phyloP scores from a whole-genome alignment of 139 green algal species.

The Nannochloris sp. region DNA sequence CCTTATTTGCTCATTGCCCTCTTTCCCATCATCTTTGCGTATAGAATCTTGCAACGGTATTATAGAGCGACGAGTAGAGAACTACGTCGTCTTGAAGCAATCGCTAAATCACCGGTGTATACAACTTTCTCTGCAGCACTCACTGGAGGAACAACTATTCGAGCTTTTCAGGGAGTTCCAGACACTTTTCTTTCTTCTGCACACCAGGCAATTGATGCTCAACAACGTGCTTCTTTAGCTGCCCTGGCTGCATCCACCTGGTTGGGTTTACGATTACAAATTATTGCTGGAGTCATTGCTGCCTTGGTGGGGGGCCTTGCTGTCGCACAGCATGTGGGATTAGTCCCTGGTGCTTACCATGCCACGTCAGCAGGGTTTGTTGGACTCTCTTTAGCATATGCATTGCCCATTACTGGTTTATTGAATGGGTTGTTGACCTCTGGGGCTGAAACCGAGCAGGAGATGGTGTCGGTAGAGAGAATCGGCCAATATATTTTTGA shows the following conservation, averaged over 20 bases:
- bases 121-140: constrained; percentile 46
- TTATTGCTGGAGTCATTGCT: constrained; percentile 62
- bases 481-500: constrained; percentile 37
- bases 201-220: constrained; percentile 12
- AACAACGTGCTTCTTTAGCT: constrained; percentile 39
- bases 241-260: constrained; percentile 43
- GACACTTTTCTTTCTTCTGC: constrained; percentile 24
- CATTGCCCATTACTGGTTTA: constrained; percentile 66
- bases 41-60: constrained; percentile 48
- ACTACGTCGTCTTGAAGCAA: constrained; percentile 59
- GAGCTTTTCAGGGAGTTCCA: constrained; percentile 46
- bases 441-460: constrained; percentile 65
- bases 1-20: constrained; percentile 51
- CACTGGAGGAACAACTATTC: constrained; percentile 36
- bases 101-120: constrained; percentile 64
- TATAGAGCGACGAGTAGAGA: constrained; percentile 58
- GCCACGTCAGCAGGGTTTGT: constrained; percentile 37
- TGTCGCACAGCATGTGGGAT: constrained; percentile 10
- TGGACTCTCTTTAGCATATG: constrained; percentile 69
- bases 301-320: constrained; percentile 43
- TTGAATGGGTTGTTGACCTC: constrained; percentile 66
- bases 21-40: constrained; percentile 41
- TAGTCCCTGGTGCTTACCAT: not conserved
- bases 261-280: constrained; percentile 71
- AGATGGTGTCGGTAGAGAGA: constrained; percentile 81